phyloP scores from a whole-genome alignment of 768 basidiomycete species.

The Phaeolepiota aurea region DNA sequence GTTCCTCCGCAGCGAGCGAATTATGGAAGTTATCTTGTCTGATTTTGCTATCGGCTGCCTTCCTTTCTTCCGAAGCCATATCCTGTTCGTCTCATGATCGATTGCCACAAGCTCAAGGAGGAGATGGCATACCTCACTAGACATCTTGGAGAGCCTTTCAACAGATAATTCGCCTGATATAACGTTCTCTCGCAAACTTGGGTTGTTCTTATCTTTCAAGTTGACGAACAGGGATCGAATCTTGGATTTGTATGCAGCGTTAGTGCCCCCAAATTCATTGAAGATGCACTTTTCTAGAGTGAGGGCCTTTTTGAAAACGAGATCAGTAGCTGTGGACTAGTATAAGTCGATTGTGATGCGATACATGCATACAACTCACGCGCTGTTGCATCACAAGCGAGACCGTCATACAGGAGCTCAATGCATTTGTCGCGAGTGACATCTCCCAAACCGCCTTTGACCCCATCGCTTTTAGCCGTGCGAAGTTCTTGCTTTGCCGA shows the following conservation, averaged over 20 bases:
- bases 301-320: slow-evolving; percentile 56
- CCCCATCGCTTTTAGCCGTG: slow-evolving; percentile 63
- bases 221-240: slow-evolving; percentile 88
- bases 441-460: slow-evolving; percentile 57
- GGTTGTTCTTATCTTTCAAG: slow-evolving; percentile 93
- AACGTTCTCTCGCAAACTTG: slow-evolving; percentile 73
- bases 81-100: slow-evolving; percentile 45
- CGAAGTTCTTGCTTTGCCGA: slow-evolving; percentile 32
- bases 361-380: slow-evolving; percentile 60
- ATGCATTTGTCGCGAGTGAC: slow-evolving; percentile 79
- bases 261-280: slow-evolving; percentile 33
- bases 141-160: slow-evolving; percentile 70
- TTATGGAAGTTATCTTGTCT: slow-evolving; percentile 84
- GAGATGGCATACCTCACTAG: slow-evolving; percentile 52
- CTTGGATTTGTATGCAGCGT: slow-evolving; percentile 57
- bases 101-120: too few species aligned
- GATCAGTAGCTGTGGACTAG: slow-evolving; percentile 49
- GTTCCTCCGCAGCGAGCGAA: slow-evolving; percentile 81
- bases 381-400: slow-evolving; percentile 78
- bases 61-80: slow-evolving; percentile 91
- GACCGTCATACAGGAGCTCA: slow-evolving; percentile 86
- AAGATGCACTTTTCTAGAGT: slow-evolving; percentile 66
- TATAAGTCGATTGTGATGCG: not conserved
- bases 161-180: slow-evolving; percentile 73
- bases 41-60: slow-evolving; percentile 76